Conservation (phyloP, 306 rosid genomes). For the Quercus berberidifolia region DNA sequence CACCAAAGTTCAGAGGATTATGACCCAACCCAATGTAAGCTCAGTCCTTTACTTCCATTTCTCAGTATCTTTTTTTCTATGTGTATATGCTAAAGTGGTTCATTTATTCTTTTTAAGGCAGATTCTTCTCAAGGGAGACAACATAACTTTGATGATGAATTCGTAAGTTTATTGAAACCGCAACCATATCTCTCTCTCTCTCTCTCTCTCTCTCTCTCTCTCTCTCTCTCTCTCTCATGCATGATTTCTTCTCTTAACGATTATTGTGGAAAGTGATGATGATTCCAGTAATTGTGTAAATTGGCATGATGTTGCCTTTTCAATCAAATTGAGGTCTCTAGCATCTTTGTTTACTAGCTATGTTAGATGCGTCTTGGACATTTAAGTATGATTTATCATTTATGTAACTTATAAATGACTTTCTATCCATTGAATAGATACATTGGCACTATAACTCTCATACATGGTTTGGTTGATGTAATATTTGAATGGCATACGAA, state of each 20-base stretch:
- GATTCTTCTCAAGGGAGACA: slow-evolving; percentile 85
- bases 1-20: slow-evolving; percentile 89
- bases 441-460: background rate
- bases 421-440: background rate
- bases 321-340: slow-evolving; percentile 5
- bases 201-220: too few species aligned
- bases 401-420: background rate
- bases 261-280: slow-evolving; percentile 61
- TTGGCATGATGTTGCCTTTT: background rate
- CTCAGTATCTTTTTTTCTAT: background rate
- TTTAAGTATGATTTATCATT: slow-evolving; percentile 9
- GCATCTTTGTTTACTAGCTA: background rate
- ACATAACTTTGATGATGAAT: slow-evolving; percentile 80
- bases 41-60: background rate
- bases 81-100: slow-evolving; percentile 16
- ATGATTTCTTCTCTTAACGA: background rate
- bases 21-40: slow-evolving; percentile 82
- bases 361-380: background rate
- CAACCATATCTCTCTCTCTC: background rate
- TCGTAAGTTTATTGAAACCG: slow-evolving; percentile 43
- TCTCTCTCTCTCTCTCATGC: too few species aligned
- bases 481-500: background rate
- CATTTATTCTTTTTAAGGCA: slow-evolving; percentile 44
- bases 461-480: background rate
- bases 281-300: background rate